Evolutionary conservation across 768 basidiomycete genomes (phyloP).

Genomic region (Boletellus emodensis): DNA sequence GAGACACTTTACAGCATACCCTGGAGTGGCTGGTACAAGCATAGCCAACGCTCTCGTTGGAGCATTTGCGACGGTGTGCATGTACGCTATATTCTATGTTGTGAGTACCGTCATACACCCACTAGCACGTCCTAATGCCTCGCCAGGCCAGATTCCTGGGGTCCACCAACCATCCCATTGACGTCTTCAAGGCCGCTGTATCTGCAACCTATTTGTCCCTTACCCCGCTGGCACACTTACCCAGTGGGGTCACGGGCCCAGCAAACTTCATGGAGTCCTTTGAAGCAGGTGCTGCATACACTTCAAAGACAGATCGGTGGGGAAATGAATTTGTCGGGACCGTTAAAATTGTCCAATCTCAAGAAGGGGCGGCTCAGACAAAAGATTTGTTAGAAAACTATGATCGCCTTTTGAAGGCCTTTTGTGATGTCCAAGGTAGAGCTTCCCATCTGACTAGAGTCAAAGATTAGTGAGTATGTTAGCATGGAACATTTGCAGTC

Average conservation of each 20-base stretch:
- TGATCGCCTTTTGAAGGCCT: constrained; percentile 47
- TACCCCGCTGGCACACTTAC: constrained; percentile 49
- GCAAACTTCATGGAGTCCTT: constrained; percentile 13
- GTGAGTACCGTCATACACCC: constrained; percentile 38
- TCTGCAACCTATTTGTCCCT: constrained; percentile 65
- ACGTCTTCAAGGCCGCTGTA: constrained; percentile 60
- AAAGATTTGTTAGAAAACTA: constrained; percentile 49
- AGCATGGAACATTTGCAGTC: not conserved
- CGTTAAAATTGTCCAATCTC: constrained; percentile 48
- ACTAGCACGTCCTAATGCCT: not conserved
- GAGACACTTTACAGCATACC: constrained; percentile 62
- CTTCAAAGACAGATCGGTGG: constrained; percentile 53
- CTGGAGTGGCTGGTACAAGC: constrained; percentile 66
- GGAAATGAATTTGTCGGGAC: constrained; percentile 52
- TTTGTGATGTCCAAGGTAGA: constrained; percentile 31
- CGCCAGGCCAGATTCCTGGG: constrained; percentile 63
- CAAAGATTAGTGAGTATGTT: not conserved
- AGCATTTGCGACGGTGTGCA: constrained; percentile 43
- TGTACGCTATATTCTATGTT: constrained; percentile 57
- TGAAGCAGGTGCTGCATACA: constrained; percentile 39
- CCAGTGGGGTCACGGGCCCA: constrained; percentile 16
- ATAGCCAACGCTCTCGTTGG: constrained; percentile 49
- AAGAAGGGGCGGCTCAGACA: constrained; percentile 44
- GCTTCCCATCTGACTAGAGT: constrained; percentile 14
- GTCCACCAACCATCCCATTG: constrained; percentile 63